Evolutionary conservation across 306 rosid species (phyloP), one percentile per base, ranked within the genome.

Genomic region (Trifolium repens): DNA sequence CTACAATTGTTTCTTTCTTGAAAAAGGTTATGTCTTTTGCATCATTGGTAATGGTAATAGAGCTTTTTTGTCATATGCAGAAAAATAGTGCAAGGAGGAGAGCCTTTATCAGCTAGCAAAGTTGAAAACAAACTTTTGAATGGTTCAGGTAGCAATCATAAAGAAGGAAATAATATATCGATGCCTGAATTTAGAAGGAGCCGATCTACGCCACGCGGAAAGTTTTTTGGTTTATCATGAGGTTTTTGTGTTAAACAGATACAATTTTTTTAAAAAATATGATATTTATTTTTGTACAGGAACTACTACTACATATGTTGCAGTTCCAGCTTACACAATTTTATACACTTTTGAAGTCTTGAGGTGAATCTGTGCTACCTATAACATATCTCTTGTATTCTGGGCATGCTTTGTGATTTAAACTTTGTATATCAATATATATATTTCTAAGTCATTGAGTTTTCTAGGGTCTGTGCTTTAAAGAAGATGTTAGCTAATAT

Each of bases 141-240:
- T 80, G 89, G 88, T 24, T 85, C 79, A 60, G 79, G 49, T 27
- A 87, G 86, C 55, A 74, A 71, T 83, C 78, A 57, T 57, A 90
- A 80, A 77, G 97, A 92, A 84, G 87, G 84, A 34, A 80, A 80
- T 81, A 87, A 81, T 35, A 67, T 79, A 44, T 55, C 93, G 70
- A 65, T 83, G 79, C 74, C 96, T 27, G 97, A 92, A 44, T 82
- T 88, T 39, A 84, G 89, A 66, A 89, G 99, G 71, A 96, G 97
- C 83, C 83, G 89, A 46, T 92, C 99, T 13, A 87, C 97, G 10
- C 98, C 98, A 44, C 97, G 96, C 26, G 89, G 96, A 62, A 88
- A 96, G 70, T 77, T 87, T 86, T 75, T 84, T 4, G 85, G 79
- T 65, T 67, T 83, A 58, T 82, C 96, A 9, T 92, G 88, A 88